Percentiles rank a stretch among this genome's conserved stretches.
Conservation (phyloP, 257 asterid species). For the Solanum peruvianum region DNA sequence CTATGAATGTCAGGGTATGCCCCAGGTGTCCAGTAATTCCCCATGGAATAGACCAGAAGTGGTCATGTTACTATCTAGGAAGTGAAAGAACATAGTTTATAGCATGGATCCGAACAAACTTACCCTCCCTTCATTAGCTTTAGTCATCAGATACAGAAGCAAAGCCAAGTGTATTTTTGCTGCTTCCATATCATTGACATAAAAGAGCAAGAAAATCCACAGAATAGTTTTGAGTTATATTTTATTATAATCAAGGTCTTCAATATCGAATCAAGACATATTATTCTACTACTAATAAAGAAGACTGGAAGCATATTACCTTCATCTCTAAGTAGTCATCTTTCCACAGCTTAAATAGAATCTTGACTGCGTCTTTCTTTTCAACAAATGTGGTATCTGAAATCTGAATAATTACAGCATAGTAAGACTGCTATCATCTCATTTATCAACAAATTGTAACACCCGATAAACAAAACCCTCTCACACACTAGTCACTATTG, state of each 20-base stretch:
- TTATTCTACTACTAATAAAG: not conserved
- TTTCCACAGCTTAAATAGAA: conserved; percentile 74
- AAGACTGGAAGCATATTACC: conserved; percentile 23
- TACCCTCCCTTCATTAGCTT: not conserved
- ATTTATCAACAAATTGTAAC: not conserved
- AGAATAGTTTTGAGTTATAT: not conserved
- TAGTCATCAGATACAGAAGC: not conserved
- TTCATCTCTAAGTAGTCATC: conserved; percentile 71
- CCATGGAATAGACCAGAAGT: not conserved
- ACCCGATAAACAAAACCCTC: not conserved
- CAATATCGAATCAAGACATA: not conserved
- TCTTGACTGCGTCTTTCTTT: conserved; percentile 59
- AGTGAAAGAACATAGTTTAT: not conserved
- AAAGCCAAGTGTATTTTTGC: not conserved
- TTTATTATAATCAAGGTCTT: not conserved
- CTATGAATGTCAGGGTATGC: not conserved
- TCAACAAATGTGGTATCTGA: conserved; percentile 65
- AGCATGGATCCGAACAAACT: not conserved
- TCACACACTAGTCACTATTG: not conserved
- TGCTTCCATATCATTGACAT: not conserved
- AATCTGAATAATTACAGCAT: conserved; percentile 30
- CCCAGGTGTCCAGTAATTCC: not conserved
- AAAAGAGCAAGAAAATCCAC: not conserved
- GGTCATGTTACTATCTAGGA: not conserved
- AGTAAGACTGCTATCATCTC: not conserved